phyloP scores from a whole-genome alignment of 2,329 filamentous ascomycete genomes.

The Sclerotinia borealis region DNA sequence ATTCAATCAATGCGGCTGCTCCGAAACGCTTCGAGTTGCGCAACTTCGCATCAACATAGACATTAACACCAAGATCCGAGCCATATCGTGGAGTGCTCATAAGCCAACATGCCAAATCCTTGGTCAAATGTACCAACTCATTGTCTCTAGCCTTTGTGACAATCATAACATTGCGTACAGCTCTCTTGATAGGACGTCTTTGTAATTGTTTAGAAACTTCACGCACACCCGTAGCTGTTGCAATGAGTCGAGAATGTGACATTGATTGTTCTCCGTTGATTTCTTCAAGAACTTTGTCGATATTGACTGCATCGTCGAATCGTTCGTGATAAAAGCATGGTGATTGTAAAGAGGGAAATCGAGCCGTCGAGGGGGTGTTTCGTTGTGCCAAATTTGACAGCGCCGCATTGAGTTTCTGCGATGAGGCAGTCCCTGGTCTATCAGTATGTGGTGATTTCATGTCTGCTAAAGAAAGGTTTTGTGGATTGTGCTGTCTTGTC shows the following conservation, averaged over 20 bases:
- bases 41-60: constrained; percentile 97
- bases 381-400: constrained; percentile 43
- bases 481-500: constrained; percentile 52
- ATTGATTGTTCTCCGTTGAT: constrained; percentile 84
- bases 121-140: constrained; percentile 79
- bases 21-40: constrained; percentile 84
- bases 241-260: constrained; percentile 88
- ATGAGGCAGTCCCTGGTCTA: constrained; percentile 29
- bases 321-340: constrained; percentile 97
- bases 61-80: constrained; percentile 83
- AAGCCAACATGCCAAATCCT: constrained; percentile 83
- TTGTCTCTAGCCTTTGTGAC: constrained; percentile 98
- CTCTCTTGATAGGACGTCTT: constrained; percentile 82
- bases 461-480: constrained; percentile 21
- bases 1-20: constrained; percentile 61
- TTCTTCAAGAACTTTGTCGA: constrained; percentile 90
- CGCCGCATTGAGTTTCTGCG: constrained; percentile 58
- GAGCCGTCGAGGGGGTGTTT: constrained; percentile 35
- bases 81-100: constrained; percentile 85
- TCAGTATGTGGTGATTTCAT: constrained; percentile 15
- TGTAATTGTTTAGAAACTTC: constrained; percentile 96
- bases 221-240: constrained; percentile 89
- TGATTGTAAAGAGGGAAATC: constrained; percentile 69
- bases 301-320: constrained; percentile 93
- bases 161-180: constrained; percentile 94